These are phyloP conservation scores for Rhizopogon sp. DNA, from an alignment of 768 basidiomycete genomes.

Conservation along the genomic window DNA sequence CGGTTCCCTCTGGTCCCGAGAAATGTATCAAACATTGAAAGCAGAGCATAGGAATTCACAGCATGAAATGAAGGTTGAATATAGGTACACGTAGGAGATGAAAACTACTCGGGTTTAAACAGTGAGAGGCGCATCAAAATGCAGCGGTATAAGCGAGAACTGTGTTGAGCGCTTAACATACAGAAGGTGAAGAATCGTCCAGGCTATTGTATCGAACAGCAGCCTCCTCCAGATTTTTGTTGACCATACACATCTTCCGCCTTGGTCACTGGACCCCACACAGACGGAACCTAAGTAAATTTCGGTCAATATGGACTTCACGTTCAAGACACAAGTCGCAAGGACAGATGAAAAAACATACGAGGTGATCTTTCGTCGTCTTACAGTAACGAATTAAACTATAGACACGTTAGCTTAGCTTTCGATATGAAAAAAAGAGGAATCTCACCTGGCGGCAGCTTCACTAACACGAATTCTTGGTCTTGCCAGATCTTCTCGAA, in stretches of 20 bases:
- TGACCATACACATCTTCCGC: slow-evolving; percentile 91
- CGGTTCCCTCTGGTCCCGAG: neutral
- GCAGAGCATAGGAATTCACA: neutral
- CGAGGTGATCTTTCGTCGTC: slow-evolving; percentile 66
- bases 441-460: slow-evolving; percentile 57
- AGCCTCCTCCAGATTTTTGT: slow-evolving; percentile 44
- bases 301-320: slow-evolving; percentile 9
- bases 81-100: slow-evolving; percentile 8
- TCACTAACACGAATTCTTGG: slow-evolving; percentile 72
- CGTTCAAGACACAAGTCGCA: neutral
- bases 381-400: slow-evolving; percentile 75
- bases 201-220: slow-evolving; percentile 57
- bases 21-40: neutral
- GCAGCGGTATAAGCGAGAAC: slow-evolving; percentile 7
- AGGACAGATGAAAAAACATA: slow-evolving; percentile 23
- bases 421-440: neutral
- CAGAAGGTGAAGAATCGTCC: neutral
- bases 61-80: slow-evolving; percentile 2
- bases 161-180: neutral
- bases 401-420: slow-evolving; percentile 7
- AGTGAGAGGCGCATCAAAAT: slow-evolving; percentile 12
- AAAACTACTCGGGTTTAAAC: slow-evolving; percentile 1
- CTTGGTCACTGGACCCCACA: slow-evolving; percentile 94
- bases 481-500: slow-evolving; percentile 67
- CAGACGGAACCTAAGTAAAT: slow-evolving; percentile 72